Evolutionary conservation across 371 early-diverging fungal genomes (phyloP).

Genomic region (Syncephalastrum monosporum): DNA sequence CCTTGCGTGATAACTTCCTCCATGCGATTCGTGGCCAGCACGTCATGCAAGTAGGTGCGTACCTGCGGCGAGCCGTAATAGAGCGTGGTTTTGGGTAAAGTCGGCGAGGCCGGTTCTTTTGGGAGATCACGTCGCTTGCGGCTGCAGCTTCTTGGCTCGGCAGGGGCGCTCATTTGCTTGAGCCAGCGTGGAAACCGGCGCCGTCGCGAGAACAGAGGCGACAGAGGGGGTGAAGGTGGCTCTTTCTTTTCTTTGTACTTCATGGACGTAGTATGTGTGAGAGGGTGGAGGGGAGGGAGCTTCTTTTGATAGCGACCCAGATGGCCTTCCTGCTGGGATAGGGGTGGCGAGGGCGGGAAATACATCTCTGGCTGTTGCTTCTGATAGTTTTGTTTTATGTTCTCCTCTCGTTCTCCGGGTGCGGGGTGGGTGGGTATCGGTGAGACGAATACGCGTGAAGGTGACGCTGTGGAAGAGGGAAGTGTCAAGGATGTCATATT

Average conservation of each 20-base stretch:
- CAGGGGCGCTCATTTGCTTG: constrained; percentile 9
- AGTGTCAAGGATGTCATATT: constrained; percentile 2
- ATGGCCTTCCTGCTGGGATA: no score
- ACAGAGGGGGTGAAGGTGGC: constrained; percentile 7
- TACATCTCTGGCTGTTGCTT: neutral
- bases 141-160: neutral
- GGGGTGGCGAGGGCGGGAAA: neutral
- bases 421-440: constrained; percentile 11
- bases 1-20: constrained; percentile 15
- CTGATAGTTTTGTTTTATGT: neutral
- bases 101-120: neutral
- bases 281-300: no score
- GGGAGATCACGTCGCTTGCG: no score
- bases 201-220: constrained; percentile 6
- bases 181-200: constrained; percentile 13
- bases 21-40: constrained; percentile 12
- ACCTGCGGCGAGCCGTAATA: constrained; percentile 22
- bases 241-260: neutral
- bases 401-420: neutral
- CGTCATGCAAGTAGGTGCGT: constrained; percentile 17
- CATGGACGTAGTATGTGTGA: no score
- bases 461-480: constrained; percentile 17
- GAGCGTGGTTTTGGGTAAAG: constrained; percentile 10
- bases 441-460: constrained; percentile 17
- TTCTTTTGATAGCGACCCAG: no score